Base-by-base conservation (phyloP, 768 basidiomycete species). In the Mycena venus region DNA sequence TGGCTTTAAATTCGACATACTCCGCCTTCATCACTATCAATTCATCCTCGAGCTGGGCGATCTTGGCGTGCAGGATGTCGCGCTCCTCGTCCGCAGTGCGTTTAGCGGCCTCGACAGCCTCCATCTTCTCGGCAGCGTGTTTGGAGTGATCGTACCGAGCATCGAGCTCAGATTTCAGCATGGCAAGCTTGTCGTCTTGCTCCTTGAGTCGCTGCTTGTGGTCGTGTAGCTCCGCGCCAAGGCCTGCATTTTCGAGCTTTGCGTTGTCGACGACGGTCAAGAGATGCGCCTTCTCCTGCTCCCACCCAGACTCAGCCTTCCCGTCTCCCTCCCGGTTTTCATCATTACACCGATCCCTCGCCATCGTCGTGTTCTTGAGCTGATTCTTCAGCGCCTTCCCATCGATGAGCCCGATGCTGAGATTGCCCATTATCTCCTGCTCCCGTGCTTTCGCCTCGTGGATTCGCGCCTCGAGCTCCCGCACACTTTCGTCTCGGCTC, bases 121-220 rank as follows among this genome's bases (percentile, higher is more conserved):
- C 79, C 11, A 89, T 83, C 76, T 83, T 85, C 75, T 91, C 91
- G n/a, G 84, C 83, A 17, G 85, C 82, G 70, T 85, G 84, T 82
- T 94, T 92, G 10, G 93, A 91, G 69, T 90, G 85, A 36, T 86
- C 84, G 93, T 93, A 94, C 82, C 94, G 93, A 12, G 91, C 90
- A 77, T 94, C 91, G 36, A 94, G 80, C 82, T 95, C 93, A 0
- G 81, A 79, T 79, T 92, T 91, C 75, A 94, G 82, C 27, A 89
- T 83, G 10, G 69, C 80, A 53, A 85, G 84, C 72, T 90, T 88
- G 31, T 88, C 86, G 17, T 89, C 86, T 53, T 86, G 83, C 10
- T 82, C 80, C 47, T 83, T 82, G 61, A 89, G 78, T 53, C 84
- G 85, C 56, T 84, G 79, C 68, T 84, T 85, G 58, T 85, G 78